Conservation (phyloP, 257 asterid genomes). For the Echium plantagineum region DNA sequence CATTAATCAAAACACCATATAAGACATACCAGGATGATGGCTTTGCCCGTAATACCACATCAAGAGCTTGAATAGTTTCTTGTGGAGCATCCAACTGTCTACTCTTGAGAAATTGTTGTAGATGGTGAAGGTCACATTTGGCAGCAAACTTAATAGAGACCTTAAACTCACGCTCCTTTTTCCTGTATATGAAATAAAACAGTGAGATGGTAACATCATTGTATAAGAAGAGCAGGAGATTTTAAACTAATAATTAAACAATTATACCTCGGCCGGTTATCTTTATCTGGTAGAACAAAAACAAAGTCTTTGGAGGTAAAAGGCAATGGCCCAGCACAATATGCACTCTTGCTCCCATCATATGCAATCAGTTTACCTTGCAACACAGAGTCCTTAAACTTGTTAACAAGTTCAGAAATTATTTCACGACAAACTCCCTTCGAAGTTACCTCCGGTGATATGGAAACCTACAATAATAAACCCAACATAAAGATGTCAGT, state of each 20-base stretch:
- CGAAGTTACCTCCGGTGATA: slow-evolving; percentile 51
- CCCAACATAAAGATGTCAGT: not conserved
- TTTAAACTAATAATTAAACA: not conserved
- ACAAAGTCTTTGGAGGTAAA: too few relatives aligned
- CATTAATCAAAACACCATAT: not conserved
- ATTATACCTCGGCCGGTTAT: slow-evolving; percentile 23
- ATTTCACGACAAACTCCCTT: slow-evolving; percentile 46
- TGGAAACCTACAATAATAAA: slow-evolving; percentile 38
- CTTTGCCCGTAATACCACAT: slow-evolving; percentile 57
- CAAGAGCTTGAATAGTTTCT: slow-evolving; percentile 65
- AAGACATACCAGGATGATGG: slow-evolving; percentile 22
- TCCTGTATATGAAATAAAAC: slow-evolving; percentile 29
- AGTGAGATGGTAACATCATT: not conserved
- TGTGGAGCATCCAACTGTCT: slow-evolving; percentile 53
- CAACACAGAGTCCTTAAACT: slow-evolving; percentile 25
- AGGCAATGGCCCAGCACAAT: too few relatives aligned
- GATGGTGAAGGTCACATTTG: slow-evolving; percentile 43
- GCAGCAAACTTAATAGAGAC: slow-evolving; percentile 57
- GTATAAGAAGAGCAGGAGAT: not conserved
- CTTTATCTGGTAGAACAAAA: slow-evolving; percentile 25
- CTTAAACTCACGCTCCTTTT: slow-evolving; percentile 38
- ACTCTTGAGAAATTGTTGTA: slow-evolving; percentile 32
- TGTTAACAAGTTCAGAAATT: slow-evolving; percentile 19
- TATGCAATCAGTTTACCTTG: slow-evolving; percentile 40
- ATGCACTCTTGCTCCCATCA: slow-evolving; percentile 21